A percentile compares a stretch with the other conserved stretches of the same genome.
These are phyloP conservation scores for Colletotrichum musae DNA, from an alignment of 2,329 filamentous ascomycete genomes.

Conservation along the genomic window DNA sequence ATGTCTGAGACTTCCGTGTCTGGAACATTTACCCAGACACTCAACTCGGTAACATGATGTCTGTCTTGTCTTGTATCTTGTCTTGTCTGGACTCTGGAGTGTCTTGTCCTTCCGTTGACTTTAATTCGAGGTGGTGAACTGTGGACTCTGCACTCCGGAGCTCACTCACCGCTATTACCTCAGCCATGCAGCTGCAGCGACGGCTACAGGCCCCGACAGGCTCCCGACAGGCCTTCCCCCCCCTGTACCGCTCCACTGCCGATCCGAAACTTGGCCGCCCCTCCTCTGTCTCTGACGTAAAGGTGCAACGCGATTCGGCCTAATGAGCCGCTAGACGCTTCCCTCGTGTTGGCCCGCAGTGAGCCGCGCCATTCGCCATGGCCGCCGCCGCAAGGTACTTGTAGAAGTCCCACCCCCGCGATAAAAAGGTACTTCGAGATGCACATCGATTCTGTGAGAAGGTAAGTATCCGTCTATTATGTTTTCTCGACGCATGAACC, in stretches of 20 bases:
- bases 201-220: neutral
- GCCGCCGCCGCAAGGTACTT: neutral
- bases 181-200: slow-evolving; percentile 8
- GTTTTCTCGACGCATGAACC: slow-evolving; percentile 24
- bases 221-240: neutral
- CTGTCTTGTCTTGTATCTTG: neutral
- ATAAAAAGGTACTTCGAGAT: slow-evolving; percentile 15
- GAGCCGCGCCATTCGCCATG: neutral
- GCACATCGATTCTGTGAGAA: neutral
- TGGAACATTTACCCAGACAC: neutral
- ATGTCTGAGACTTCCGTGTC: slow-evolving; percentile 2
- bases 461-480: slow-evolving; percentile 19
- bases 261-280: slow-evolving; percentile 30
- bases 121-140: neutral
- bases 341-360: neutral
- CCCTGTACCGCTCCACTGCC: slow-evolving; percentile 10
- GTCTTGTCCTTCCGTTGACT: neutral
- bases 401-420: slow-evolving; percentile 27
- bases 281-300: slow-evolving; percentile 22
- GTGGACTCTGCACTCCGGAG: neutral
- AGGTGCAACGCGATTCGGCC: slow-evolving; percentile 26
- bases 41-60: neutral
- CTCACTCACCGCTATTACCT: slow-evolving; percentile 35
- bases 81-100: neutral
- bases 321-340: slow-evolving; percentile 12